Evolutionary conservation across 2,329 filamentous ascomycete genomes (phyloP).

Genomic region (Penicillium concentricum): DNA sequence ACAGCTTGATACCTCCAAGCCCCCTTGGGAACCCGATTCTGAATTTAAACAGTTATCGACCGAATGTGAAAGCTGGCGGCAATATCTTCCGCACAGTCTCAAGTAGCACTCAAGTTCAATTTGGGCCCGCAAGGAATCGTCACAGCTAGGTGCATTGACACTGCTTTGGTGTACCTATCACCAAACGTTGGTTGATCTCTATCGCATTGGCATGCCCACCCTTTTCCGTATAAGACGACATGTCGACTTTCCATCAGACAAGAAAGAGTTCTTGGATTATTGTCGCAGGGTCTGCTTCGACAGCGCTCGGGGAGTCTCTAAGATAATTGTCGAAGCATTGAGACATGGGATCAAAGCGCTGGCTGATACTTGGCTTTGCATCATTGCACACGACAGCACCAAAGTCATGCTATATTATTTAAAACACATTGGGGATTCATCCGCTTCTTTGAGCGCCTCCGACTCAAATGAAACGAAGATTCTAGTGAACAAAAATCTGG

Average conservation of each 20-base stretch:
- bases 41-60: constrained; percentile 45
- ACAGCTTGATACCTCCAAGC: constrained; percentile 39
- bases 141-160: constrained; percentile 48
- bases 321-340: constrained; percentile 28
- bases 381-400: constrained; percentile 50
- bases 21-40: constrained; percentile 47
- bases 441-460: constrained; percentile 25
- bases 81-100: constrained; percentile 46
- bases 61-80: constrained; percentile 44
- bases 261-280: constrained; percentile 13
- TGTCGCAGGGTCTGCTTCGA: constrained; percentile 15
- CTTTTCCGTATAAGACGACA: constrained; percentile 45
- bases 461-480: constrained; percentile 12
- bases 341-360: constrained; percentile 44
- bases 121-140: constrained; percentile 49
- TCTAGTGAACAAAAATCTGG: constrained; percentile 12
- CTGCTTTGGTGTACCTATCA: constrained; percentile 51
- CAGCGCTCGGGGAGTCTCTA: constrained; percentile 14
- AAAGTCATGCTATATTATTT: constrained; percentile 51
- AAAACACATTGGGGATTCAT: constrained; percentile 26
- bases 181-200: constrained; percentile 48
- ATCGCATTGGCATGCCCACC: constrained; percentile 49
- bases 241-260: constrained; percentile 11
- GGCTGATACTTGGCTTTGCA: constrained; percentile 47
- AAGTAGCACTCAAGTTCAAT: constrained; percentile 48